Evolutionary conservation across 768 basidiomycete genomes (phyloP), one percentile per base, ranked within the genome.

Genomic region (Artomyces pyxidatus): DNA sequence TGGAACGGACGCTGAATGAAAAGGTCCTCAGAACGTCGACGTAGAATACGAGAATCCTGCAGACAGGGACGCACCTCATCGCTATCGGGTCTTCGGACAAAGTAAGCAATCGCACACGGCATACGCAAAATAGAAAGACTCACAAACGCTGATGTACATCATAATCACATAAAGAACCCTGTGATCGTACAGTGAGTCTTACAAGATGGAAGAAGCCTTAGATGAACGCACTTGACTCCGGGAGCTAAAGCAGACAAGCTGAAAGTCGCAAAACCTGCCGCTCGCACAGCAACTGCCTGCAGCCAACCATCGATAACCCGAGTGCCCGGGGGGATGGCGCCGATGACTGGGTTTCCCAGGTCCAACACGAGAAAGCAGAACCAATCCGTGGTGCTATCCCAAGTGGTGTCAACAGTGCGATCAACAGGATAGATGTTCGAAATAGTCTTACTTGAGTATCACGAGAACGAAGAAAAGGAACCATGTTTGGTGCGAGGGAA

Each of bases 401-500:
- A 29, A 22, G 22, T 32, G 32, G 21, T 12, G 42, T 27, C 10
- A 30, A 14, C 30, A 6, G 11, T 17, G 23, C 12, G 19, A 2
- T 8, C n/a, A 11, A 14, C 23, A 37, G 25, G 8, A 10, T 3
- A 6, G 14, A 32, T 14, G n/a, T n/a, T n/a, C n/a, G 21, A 29
- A 21, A 27, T 30, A 42, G n/a, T 61, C 81, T 45, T 59, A 92
- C 91, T 80, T 90, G 29, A 95, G 67, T 0, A 69, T 55, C 3
- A 87, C 30, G 21, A 96, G 71, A 21, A 94, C 63, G 1, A 77
- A 75, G 1, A 90, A 53, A 5, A 96, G 77, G 57, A 95, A 88
- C 89, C 91, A 92, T 3, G 93, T 96, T 61, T 96, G 93, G 59
- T 93, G 89, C 0, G 90, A 83, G 0, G 92, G 92, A 57, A 95